Base-by-base conservation (phyloP, 805 yeast genomes). In the Priceomyces haplophilus region DNA sequence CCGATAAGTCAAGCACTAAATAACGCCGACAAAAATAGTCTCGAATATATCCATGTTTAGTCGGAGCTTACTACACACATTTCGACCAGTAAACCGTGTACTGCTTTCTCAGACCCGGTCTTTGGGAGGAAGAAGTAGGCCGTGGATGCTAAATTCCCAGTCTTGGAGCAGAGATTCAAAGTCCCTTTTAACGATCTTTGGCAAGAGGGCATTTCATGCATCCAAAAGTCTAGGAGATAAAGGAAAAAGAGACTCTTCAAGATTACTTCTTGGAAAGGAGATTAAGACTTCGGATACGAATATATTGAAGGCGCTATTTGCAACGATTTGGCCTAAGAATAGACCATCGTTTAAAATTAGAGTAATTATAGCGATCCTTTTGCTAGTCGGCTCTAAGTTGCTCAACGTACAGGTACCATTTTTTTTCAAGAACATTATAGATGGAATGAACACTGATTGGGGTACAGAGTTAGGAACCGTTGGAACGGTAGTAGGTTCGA, bases 371-470 rank as follows among this genome's bases (percentile, higher is more conserved):
- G 97, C 98, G 0, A 59, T 93, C 13, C 53, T 81, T 0, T 68
- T 93, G 44, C 72, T 93, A 45, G 76, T 93, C 3, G 80, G 82
- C 0, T 85, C 97, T 15, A 93, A 93, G 60, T 58, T 93, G 5
- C 69, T 93, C 29, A 93, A 90, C 60, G 96, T 93, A 4, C 96
- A 93, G 61, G 99, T 93, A 4, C 99, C 99, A 0, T 89, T 93
- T 59, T 90, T 80, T 64, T 93, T 93, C 75, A 93, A 71, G 45
- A 74, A 79, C 23, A 91, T 88, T 40, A 82, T 93, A 36, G 98
- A 93, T 65, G 79, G 82, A 10, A 90, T 91, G 97, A 93, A 91
- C 58, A 76, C 90, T 19, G 96, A 89, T 54, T 88, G 96, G 95
- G 48, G 66, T 3, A 64, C 72, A 13, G 74, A 80, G 25, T 61